A percentile compares a stretch with the other conserved stretches of the same genome.
Evolutionary conservation across 2,329 filamentous ascomycete genomes (phyloP).

Genomic region (Neoascochyta sp.): DNA sequence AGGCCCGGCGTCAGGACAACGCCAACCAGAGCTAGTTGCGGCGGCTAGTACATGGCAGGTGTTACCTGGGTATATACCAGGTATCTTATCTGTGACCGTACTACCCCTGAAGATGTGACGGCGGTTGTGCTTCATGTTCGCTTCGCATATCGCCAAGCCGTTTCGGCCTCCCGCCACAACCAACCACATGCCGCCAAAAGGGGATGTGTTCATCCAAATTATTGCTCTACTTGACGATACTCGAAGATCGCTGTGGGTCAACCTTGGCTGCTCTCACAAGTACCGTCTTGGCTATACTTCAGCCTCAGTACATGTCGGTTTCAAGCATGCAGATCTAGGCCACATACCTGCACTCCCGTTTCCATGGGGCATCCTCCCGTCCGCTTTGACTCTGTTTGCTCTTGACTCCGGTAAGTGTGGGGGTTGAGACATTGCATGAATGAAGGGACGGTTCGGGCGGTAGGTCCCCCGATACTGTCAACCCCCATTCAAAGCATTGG

Average conservation of each 20-base stretch:
- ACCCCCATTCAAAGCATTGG: slow-evolving; percentile 29
- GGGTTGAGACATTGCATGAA: slow-evolving; percentile 24
- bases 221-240: background rate
- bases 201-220: slow-evolving; percentile 2
- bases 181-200: slow-evolving; percentile 12
- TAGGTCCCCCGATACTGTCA: slow-evolving; percentile 14
- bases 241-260: slow-evolving; percentile 1
- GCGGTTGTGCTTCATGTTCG: slow-evolving; percentile 21
- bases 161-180: slow-evolving; percentile 16
- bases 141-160: slow-evolving; percentile 25
- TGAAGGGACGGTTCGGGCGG: slow-evolving; percentile 15
- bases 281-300: slow-evolving; percentile 10
- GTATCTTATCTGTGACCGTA: slow-evolving; percentile 1
- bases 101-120: slow-evolving; percentile 12
- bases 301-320: slow-evolving; percentile 18
- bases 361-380: slow-evolving; percentile 9
- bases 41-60: background rate
- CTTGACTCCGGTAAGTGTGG: slow-evolving; percentile 11
- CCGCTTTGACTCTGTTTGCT: slow-evolving; percentile 7
- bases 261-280: slow-evolving; percentile 8
- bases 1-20: too few species aligned
- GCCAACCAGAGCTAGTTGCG: too few species aligned
- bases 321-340: slow-evolving; percentile 19
- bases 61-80: background rate
- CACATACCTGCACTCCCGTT: slow-evolving; percentile 13